phyloP scores from a whole-genome alignment of 208 protist genomes.

The Trypanosoma avium region DNA sequence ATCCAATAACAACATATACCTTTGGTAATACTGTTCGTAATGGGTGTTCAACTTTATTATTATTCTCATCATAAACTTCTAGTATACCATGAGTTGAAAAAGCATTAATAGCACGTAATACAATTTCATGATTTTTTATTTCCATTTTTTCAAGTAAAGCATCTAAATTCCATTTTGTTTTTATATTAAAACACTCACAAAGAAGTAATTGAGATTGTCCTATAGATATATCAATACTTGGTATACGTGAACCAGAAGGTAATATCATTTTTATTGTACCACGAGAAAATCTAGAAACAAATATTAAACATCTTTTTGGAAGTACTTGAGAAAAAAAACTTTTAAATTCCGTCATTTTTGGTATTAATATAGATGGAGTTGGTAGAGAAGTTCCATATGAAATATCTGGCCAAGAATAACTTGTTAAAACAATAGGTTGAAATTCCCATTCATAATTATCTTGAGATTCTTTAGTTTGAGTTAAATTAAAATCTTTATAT shows the following conservation, averaged over 20 bases:
- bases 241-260: conserved; percentile 5
- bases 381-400: not conserved
- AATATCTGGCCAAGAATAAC: conserved; percentile 27
- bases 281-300: conserved; percentile 16
- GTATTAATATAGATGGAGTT: conserved; percentile 11
- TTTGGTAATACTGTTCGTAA: not conserved
- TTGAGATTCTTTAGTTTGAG: not conserved
- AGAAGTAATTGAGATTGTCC: conserved; percentile 21
- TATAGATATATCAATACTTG: conserved; percentile 17
- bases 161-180: conserved; percentile 29
- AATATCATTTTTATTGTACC: conserved; percentile 23
- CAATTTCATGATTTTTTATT: conserved; percentile 5
- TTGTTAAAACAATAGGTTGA: conserved; percentile 19
- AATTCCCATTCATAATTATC: conserved; percentile 5
- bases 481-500: conserved; percentile 11
- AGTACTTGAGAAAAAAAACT: conserved; percentile 16
- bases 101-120: conserved; percentile 15
- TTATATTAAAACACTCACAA: conserved; percentile 43
- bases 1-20: conserved; percentile 10
- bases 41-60: conserved; percentile 1
- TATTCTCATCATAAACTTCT: conserved; percentile 8
- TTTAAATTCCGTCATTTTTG: conserved; percentile 13
- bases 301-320: conserved; percentile 23
- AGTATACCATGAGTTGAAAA: conserved; percentile 22
- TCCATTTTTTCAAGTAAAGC: conserved; percentile 36